Conservation (phyloP, 768 basidiomycete genomes). For the Naganishia kalamii region DNA sequence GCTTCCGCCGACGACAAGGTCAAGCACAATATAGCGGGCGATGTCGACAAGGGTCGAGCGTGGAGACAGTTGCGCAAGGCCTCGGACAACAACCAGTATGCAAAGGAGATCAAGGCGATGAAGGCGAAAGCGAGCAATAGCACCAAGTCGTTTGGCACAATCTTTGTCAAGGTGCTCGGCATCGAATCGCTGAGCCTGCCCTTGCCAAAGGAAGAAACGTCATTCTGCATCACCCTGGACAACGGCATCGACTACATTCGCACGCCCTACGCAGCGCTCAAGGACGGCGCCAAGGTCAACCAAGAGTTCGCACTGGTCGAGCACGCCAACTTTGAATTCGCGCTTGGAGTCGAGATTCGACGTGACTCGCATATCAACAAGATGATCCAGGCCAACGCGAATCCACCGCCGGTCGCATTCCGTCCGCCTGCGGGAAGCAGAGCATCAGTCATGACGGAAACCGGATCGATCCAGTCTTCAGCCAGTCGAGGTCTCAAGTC, state of each 20-base stretch:
- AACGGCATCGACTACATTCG: constrained; percentile 95
- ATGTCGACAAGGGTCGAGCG: constrained; percentile 70
- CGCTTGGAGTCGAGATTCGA: constrained; percentile 76
- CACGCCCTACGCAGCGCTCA: constrained; percentile 54
- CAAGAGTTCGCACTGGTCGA: constrained; percentile 48
- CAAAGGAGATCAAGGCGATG: constrained; percentile 76
- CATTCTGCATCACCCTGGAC: constrained; percentile 78
- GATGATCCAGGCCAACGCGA: constrained; percentile 60
- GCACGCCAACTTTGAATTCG: constrained; percentile 91
- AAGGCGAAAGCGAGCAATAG: constrained; percentile 57
- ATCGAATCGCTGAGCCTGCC: constrained; percentile 70
- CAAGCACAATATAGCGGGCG: constrained; percentile 66
- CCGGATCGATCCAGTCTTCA: constrained; percentile 52
- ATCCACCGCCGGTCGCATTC: constrained; percentile 51
- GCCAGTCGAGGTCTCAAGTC: constrained; percentile 47
- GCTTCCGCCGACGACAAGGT: constrained; percentile 69
- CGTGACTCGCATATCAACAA: constrained; percentile 73
- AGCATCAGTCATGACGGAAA: constrained; percentile 37
- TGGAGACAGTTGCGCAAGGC: constrained; percentile 84
- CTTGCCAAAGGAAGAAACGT: constrained; percentile 66
- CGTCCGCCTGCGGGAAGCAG: constrained; percentile 30
- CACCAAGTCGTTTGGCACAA: constrained; percentile 79
- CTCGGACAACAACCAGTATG: constrained; percentile 95
- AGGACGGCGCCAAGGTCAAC: constrained; percentile 41
- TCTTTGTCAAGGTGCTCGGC: constrained; percentile 85